Base-by-base conservation (phyloP, 306 rosid species). In the Prinsepia uniflora region DNA sequence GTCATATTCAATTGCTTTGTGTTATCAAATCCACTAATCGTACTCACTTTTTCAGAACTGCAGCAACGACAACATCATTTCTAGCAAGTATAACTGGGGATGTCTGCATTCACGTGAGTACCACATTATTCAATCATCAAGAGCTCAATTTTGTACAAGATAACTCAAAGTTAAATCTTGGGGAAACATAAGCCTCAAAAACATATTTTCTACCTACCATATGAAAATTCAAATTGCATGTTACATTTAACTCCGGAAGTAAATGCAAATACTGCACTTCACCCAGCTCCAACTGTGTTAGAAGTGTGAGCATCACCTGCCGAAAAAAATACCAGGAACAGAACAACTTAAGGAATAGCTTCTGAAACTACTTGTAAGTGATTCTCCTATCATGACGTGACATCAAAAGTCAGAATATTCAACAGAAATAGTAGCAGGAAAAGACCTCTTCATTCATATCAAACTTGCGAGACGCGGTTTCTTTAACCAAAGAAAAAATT, bases 361-460 rank as follows among this genome's bases (percentile, higher is more conserved):
- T 43, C 30, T 42, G 46, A 41, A 8, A 42, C 30, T 55, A 43
- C 54, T 19, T 11, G 49, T 40, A 54, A 42, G 41, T 30, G 53
- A 22, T 17, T 41, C 43, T 69, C 19, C 52, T 70, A 44, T 22
- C 68, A 70, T 8, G 47, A 52, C 46, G 65, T 75, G 60, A 64
- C 68, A 48, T 55, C 46, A 67, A 74, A 81, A 54, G 67, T 65
- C 50, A 75, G 62, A 79, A 63, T 36, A 68, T 63, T 62, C 68
- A 79, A 68, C 66, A 53, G 60, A 46, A 53, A 67, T 24, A 80
- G 81, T 67, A 54, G 65, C 74, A 88, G 72, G 62, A 57, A 55
- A 75, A 49, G 75, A 93, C 97, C 98, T 93, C 97, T 83, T 90
- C 98, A 80, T 93, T 93, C 90, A 93, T 81, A 78, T 93, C 96